Base-by-base conservation (phyloP, 345 rosid genomes). In the Erysimum cheiranthoides region DNA sequence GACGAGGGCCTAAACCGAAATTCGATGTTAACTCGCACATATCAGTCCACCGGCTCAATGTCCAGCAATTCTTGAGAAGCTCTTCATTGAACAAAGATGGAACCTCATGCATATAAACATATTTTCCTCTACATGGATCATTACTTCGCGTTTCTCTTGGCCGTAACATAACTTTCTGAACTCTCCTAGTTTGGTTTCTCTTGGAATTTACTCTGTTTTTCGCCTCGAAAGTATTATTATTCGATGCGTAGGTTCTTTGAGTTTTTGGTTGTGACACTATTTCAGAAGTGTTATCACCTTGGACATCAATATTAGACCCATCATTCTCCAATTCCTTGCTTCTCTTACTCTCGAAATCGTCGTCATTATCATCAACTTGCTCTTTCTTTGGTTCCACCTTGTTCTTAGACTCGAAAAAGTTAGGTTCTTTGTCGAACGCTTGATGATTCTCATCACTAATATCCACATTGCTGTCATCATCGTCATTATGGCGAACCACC, bases 41-140 rank as follows among this genome's bases (percentile, higher is more conserved):
- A 49, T 87, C 81, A 0, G 78, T 71, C 97, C 97, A 88, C 13
- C 73, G 52, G 35, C 85, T 87, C 1, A 91, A 70, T 11, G 85
- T 77, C 81, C 73, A 66, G 9, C 98, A 93, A 10, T 86, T 82
- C 82, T 76, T 83, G n/a, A 91, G 76, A 69, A 89, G 73, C 65
- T 89, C 97, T 9, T 79, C 86, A 66, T 91, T 90, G 77, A 88
- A 91, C 66, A 81, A 76, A 68, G 72, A 40, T 0, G 96, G 96
- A 73, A 90, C 81, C 11, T 80, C 77, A 45, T 86, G 89, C 46
- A 91, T 68, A 43, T 85, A 84, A n/a, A 91, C 81, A 58, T 82
- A 91, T 66, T 80, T 61, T 10, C 90, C 92, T 10, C 47, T 40
- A 4, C 92, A 89, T 21, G 83, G 70, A 50, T 85, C 81, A 31